phyloP scores from a whole-genome alignment of 441 rosid species.

The Arabidopsis lyrata region DNA sequence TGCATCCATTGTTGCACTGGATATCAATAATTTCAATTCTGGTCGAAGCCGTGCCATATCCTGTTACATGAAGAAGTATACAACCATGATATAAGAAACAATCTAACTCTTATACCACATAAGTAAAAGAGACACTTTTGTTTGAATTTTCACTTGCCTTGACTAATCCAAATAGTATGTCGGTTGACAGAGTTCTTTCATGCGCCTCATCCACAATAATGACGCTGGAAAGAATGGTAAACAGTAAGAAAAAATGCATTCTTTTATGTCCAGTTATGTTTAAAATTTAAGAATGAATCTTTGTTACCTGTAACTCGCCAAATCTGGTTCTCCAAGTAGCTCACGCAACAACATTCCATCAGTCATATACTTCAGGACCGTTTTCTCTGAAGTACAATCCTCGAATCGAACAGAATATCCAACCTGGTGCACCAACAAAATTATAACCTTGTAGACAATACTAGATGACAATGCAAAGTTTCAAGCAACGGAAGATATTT shows the following conservation, averaged over 20 bases:
- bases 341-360: slow-evolving; percentile 97
- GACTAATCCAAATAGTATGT: slow-evolving; percentile 87
- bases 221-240: slow-evolving; percentile 56
- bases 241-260: slow-evolving; percentile 21
- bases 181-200: slow-evolving; percentile 95
- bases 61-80: slow-evolving; percentile 47
- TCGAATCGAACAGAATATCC: slow-evolving; percentile 97
- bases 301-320: slow-evolving; percentile 81
- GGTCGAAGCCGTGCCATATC: slow-evolving; percentile 87
- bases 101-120: neutral
- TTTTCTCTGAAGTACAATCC: slow-evolving; percentile 97
- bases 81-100: neutral
- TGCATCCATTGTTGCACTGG: slow-evolving; percentile 98
- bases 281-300: neutral
- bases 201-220: slow-evolving; percentile 99
- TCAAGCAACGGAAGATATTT: neutral
- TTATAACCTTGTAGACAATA: neutral
- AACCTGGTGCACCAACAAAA: slow-evolving; percentile 52
- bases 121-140: neutral
- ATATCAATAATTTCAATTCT: slow-evolving; percentile 88
- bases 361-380: slow-evolving; percentile 91
- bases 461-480: neutral
- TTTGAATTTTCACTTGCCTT: slow-evolving; percentile 59
- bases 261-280: neutral
- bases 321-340: slow-evolving; percentile 91